Percentiles rank a stretch among this genome's conserved stretches.
Evolutionary conservation across 2,329 filamentous ascomycete species (phyloP).

Genomic region (Aspergillus clavatus): DNA sequence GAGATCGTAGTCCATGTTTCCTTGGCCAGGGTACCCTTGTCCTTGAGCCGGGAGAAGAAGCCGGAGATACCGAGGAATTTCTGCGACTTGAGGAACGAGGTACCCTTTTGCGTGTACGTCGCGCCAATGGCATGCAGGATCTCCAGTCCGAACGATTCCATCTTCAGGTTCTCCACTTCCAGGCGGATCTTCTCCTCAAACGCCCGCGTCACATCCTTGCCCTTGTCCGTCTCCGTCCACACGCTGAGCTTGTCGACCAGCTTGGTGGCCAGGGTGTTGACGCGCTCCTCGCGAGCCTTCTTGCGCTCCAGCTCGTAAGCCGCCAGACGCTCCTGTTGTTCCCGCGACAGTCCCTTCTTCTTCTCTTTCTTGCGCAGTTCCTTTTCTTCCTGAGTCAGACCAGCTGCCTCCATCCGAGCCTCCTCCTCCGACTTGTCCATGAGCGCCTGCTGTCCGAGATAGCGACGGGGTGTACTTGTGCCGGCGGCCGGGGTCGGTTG

Average conservation of each 20-base stretch:
- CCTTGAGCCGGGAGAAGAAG: constrained; percentile 89
- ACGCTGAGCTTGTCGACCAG: constrained; percentile 83
- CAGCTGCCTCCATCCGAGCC: constrained; percentile 58
- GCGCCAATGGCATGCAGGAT: constrained; percentile 92
- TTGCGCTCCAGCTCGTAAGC: constrained; percentile 84
- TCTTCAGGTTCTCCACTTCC: constrained; percentile 97
- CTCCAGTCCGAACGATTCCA: constrained; percentile 96
- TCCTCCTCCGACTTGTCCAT: constrained; percentile 85
- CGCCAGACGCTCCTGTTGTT: constrained; percentile 86
- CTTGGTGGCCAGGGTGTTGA: constrained; percentile 77
- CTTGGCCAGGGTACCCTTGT: constrained; percentile 94
- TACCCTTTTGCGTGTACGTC: constrained; percentile 84
- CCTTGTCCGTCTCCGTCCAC: constrained; percentile 97
- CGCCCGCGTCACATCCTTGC: constrained; percentile 72
- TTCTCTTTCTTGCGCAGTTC: constrained; percentile 75
- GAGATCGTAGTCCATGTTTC: constrained; percentile 98
- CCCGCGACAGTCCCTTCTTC: constrained; percentile 83
- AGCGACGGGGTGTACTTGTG: constrained; percentile 46
- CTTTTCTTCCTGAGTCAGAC: constrained; percentile 67
- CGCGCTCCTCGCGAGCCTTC: constrained; percentile 79
- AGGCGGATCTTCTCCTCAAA: constrained; percentile 93
- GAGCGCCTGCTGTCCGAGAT: constrained; percentile 75
- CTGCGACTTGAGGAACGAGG: constrained; percentile 83
- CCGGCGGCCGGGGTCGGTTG: constrained; percentile 32
- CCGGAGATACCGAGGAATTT: constrained; percentile 95